Base-by-base conservation (phyloP, 441 rosid genomes). In the Theobroma grandiflorum region DNA sequence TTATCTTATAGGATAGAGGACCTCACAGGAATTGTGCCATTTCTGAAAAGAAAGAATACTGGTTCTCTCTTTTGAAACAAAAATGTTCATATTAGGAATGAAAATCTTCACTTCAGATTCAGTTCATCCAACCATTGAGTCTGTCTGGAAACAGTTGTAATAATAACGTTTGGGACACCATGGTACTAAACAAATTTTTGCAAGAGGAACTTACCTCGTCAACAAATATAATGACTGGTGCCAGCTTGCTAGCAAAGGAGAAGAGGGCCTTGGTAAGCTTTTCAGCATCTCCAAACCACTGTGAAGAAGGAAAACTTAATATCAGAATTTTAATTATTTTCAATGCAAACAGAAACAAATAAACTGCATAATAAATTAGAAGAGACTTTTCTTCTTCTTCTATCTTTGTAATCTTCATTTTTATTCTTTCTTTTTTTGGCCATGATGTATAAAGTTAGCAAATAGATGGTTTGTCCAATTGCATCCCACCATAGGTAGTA, bases 271-370 rank as follows among this genome's bases (percentile, higher is more conserved):
- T 94, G 9, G 99, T 97, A 77, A 95, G 97, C 89, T 97, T 97
- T 85, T 95, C 98, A 62, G 99, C 98, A 78, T 97, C 99, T 87
- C 99, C 99, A 84, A 94, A 95, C 99, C 99, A 97, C 99, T 95
- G 86, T 63, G 74, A 81, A 49, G 45, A 72, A 75, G 84, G 70
- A 45, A 71, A 67, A 77, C 52, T 71, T 26, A 37, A 16, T 15
- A 43, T 22, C 15, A 12, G 16, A 45, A 75, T 72, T 62, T 52
- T 31, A 63, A 57, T 63, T 68, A 62, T 71, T 43, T 79, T 47
- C 15, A 10, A 6, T 15, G 11, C 8, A 4, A 72, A 72, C 8
- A 50, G 61, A 65, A 22, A 64, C 0, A 66, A n/a, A 26, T n/a
- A 57, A 70, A 37, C 42, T 3, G 8, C 37, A 9, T 43, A 59